Evolutionary conservation across 169 alveolate genomes (phyloP).

Genomic region (Plasmodium chabaudi): DNA sequence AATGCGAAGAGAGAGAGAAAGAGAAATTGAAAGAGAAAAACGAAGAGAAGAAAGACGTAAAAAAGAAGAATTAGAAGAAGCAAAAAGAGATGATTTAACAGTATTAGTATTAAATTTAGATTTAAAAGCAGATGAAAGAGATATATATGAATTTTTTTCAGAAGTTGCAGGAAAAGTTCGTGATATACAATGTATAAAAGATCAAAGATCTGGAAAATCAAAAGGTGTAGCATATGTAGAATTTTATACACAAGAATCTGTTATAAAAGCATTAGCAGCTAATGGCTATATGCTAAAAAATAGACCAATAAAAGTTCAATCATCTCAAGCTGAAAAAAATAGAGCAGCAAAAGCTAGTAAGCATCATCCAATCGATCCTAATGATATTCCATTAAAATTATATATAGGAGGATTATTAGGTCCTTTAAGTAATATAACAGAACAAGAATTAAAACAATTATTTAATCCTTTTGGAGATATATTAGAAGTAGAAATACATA

Average conservation of each 20-base stretch:
- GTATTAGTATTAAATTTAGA: conserved; percentile 94
- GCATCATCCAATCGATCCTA: conserved; percentile 89
- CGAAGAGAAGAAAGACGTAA: conserved; percentile 83
- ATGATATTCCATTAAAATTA: conserved; percentile 91
- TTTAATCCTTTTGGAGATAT: conserved; percentile 97
- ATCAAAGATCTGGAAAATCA: conserved; percentile 95
- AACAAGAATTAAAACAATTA: conserved; percentile 91
- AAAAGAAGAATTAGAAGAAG: conserved; percentile 95
- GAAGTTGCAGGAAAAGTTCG: conserved; percentile 97
- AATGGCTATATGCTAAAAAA: conserved; percentile 94
- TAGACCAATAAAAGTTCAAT: conserved; percentile 93
- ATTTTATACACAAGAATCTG: conserved; percentile 96
- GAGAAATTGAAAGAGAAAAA: conserved; percentile 79
- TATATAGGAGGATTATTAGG: conserved; percentile 95
- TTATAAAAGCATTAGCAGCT: conserved; percentile 94
- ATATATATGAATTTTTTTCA: conserved; percentile 95
- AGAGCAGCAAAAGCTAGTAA: conserved; percentile 97
- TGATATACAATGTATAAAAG: conserved; percentile 97
- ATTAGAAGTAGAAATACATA: conserved; percentile 92
- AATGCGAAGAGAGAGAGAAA: conserved; percentile 37
- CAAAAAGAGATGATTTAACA: conserved; percentile 97
- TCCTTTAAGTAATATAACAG: conserved; percentile 88
- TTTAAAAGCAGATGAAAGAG: conserved; percentile 95
- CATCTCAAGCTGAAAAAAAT: conserved; percentile 99
- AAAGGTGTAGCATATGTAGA: conserved; percentile 99